Evolutionary conservation across 805 yeast genomes (phyloP).

Genomic region (Cyberlindnera nakhonratchasimensis): DNA sequence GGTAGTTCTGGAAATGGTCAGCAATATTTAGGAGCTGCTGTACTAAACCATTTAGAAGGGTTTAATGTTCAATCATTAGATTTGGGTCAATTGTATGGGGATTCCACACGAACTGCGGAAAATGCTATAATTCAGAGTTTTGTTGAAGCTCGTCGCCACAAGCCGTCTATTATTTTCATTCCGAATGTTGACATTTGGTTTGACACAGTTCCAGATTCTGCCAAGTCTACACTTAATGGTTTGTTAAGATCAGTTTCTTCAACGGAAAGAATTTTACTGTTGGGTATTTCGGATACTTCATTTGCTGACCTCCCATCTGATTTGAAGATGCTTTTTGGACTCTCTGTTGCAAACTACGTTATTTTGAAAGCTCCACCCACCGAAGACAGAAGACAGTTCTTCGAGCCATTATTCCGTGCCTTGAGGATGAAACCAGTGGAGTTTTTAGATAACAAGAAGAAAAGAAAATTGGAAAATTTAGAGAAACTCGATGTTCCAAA

Average conservation of each 20-base stretch:
- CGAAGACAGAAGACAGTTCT: slow-evolving; percentile 53
- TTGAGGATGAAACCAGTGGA: slow-evolving; percentile 66
- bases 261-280: slow-evolving; percentile 66
- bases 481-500: slow-evolving; percentile 38
- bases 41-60: slow-evolving; percentile 80
- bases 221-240: slow-evolving; percentile 67
- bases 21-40: slow-evolving; percentile 76
- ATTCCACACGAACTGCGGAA: slow-evolving; percentile 78
- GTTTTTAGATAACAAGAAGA: slow-evolving; percentile 57
- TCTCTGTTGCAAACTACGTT: slow-evolving; percentile 46
- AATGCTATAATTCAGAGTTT: slow-evolving; percentile 79
- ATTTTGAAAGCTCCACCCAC: slow-evolving; percentile 40
- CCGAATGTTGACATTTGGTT: slow-evolving; percentile 83
- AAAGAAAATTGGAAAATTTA: slow-evolving; percentile 31
- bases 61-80: slow-evolving; percentile 86
- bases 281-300: slow-evolving; percentile 64
- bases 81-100: slow-evolving; percentile 70
- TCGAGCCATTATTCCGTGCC: slow-evolving; percentile 49
- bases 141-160: slow-evolving; percentile 83
- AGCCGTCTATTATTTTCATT: slow-evolving; percentile 79
- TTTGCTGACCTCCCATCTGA: slow-evolving; percentile 42
- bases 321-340: slow-evolving; percentile 55
- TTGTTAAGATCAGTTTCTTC: slow-evolving; percentile 65
- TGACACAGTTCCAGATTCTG: slow-evolving; percentile 61
- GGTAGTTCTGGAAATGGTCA: slow-evolving; percentile 86